Percentiles rank a stretch among this genome's conserved stretches.
These are phyloP conservation scores for Nothopassalora personata DNA, from an alignment of 2,329 filamentous ascomycete species.

Conservation along the genomic window DNA sequence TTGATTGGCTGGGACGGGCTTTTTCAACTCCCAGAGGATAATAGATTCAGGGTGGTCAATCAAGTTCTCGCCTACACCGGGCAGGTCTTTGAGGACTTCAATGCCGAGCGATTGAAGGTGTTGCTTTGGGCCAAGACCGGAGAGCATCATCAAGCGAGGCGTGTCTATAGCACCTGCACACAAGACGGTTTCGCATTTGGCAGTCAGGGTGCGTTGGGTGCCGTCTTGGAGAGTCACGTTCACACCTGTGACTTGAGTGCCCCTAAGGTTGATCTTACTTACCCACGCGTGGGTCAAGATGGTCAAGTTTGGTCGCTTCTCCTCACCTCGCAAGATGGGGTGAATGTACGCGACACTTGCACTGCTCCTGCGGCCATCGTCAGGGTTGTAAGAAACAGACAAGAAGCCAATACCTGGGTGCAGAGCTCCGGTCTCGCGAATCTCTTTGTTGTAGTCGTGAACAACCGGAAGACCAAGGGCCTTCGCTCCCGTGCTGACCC, in stretches of 20 bases:
- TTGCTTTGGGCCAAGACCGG: conserved; percentile 46
- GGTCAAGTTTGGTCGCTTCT: conserved; percentile 77
- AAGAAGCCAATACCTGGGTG: conserved; percentile 81
- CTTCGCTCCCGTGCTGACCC: conserved; percentile 73
- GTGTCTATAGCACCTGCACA: conserved; percentile 78
- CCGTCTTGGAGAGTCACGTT: conserved; percentile 61
- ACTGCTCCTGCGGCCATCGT: conserved; percentile 76
- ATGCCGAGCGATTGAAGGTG: conserved; percentile 45
- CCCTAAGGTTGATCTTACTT: conserved; percentile 67
- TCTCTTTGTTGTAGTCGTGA: conserved; percentile 81
- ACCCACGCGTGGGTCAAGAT: conserved; percentile 86
- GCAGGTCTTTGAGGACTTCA: conserved; percentile 55
- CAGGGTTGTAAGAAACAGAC: conserved; percentile 85
- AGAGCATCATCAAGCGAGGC: conserved; percentile 58
- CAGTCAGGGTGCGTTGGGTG: conserved; percentile 50
- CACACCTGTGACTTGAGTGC: conserved; percentile 67
- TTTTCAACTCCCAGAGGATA: conserved; percentile 74
- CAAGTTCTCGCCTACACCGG: conserved; percentile 60
- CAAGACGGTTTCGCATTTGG: conserved; percentile 72
- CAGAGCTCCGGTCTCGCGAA: conserved; percentile 65
- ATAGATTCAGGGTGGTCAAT: conserved; percentile 62
- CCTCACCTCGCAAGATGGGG: conserved; percentile 76
- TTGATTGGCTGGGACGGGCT: conserved; percentile 69
- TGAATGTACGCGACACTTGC: conserved; percentile 91
- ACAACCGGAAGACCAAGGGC: conserved; percentile 77